Evolutionary conservation across 805 yeast genomes (phyloP), one percentile per base, ranked within the genome.

Genomic region (Wickerhamiella vanderwaltii): DNA sequence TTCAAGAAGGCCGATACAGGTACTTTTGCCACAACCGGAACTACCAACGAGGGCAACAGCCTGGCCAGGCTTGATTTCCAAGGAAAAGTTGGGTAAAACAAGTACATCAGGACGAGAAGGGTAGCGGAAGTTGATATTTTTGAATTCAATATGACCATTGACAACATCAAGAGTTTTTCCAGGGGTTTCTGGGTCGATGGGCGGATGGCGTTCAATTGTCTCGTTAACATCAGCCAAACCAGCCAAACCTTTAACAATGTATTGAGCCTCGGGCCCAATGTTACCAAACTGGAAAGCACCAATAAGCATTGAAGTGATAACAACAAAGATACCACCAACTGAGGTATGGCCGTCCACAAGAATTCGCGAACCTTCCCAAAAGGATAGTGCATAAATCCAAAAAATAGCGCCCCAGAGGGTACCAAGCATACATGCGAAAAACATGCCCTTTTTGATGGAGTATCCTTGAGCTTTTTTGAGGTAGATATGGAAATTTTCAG

Each of bases 41-140:
- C 94, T 93, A 2, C 98, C 98, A 12, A 88, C 98, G 49, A 88
- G 73, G 9, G 96, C 97, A 25, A 87, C 94, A 50, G 85, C 86
- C 53, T 78, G 63, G 5, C 97, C 97, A 3, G 94, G 85, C 9
- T 88, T 86, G 25, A 88, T 77, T 2, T 75, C 72, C 51, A 88
- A 81, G 3, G 75, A 64, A 30, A 86, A 84, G 58, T 86, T 77
- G 18, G 72, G 69, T 51, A 88, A 67, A 45, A 88, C 91, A 36
- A 84, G 80, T 48, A 95, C 73, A 45, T 83, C 87, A 3, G 94
- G 87, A 3, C 68, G 60, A 23, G 67, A 63, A 49, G 83, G 91
- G 60, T 88, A 88, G 4, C 94, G 87, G 64, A 88, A 88, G 1
- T 82, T 71, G 32, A 88, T 94, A 52, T 87, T 79, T 53, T 82